phyloP scores from a whole-genome alignment of 805 yeast species.

The Ogataea nonfermentans region DNA sequence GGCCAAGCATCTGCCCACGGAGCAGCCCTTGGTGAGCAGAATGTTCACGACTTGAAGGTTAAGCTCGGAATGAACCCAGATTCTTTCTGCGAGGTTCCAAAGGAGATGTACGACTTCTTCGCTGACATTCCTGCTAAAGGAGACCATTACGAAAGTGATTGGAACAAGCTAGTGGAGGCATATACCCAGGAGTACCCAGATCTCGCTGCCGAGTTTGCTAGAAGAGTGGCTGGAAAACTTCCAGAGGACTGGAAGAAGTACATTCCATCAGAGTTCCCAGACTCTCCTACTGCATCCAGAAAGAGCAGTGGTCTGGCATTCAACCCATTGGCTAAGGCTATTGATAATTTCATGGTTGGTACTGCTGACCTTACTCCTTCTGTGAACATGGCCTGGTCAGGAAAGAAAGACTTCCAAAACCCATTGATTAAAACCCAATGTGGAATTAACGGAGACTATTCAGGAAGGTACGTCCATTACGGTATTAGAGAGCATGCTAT shows the following conservation, averaged over 20 bases:
- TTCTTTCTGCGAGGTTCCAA: constrained; percentile 72
- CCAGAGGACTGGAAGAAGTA: constrained; percentile 80
- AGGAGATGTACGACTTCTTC: constrained; percentile 76
- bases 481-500: constrained; percentile 99
- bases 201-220: constrained; percentile 69
- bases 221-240: constrained; percentile 73
- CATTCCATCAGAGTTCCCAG: constrained; percentile 81
- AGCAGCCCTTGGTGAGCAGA: constrained; percentile 90
- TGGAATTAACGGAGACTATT: constrained; percentile 71
- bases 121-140: constrained; percentile 56
- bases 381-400: constrained; percentile 77
- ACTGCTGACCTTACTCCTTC: constrained; percentile 98
- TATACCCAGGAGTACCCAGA: constrained; percentile 72
- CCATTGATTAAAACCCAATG: constrained; percentile 44
- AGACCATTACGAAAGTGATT: constrained; percentile 62
- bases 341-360: constrained; percentile 68
- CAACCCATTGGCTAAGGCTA: constrained; percentile 68
- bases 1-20: constrained; percentile 97
- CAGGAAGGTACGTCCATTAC: constrained; percentile 91
- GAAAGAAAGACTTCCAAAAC: constrained; percentile 89
- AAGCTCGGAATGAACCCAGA: constrained; percentile 85
- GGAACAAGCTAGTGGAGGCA: constrained; percentile 61
- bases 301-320: constrained; percentile 85
- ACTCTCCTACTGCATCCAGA: constrained; percentile 86
- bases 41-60: constrained; percentile 78